Conservation (phyloP, 257 asterid genomes). For the Dorcoceras hygrometricum region DNA sequence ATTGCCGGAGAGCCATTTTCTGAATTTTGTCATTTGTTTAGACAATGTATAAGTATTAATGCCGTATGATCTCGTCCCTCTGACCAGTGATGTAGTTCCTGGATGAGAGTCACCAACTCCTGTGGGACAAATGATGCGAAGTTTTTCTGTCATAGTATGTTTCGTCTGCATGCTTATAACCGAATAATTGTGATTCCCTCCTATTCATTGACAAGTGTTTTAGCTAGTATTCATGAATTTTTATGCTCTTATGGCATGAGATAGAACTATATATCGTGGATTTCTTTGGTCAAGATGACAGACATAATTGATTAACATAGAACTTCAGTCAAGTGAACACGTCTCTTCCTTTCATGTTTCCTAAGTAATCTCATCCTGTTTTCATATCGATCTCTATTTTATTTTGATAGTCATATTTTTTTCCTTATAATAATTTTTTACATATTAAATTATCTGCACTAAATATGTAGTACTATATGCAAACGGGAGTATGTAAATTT, state of each 20-base stretch:
- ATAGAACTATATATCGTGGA: neutral
- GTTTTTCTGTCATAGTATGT: neutral
- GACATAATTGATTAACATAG: constrained; percentile 27
- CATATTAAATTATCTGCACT: constrained; percentile 27
- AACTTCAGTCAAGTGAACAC: constrained; percentile 20
- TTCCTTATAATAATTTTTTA: constrained; percentile 17
- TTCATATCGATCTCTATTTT: too few species aligned
- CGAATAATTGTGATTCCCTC: neutral
- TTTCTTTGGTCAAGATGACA: constrained; percentile 29
- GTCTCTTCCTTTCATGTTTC: neutral
- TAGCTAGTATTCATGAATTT: neutral
- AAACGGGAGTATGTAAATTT: constrained; percentile 84
- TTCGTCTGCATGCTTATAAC: constrained; percentile 14
- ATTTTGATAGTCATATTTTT: constrained; percentile 18
- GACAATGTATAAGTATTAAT: neutral
- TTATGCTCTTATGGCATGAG: neutral
- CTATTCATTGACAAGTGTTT: neutral
- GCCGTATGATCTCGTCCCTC: neutral
- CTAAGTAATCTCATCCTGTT: constrained; percentile 22
- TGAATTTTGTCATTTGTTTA: too few species aligned
- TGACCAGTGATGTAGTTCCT: neutral
- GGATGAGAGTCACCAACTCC: neutral
- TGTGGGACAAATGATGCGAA: too few species aligned
- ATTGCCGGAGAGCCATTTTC: neutral
- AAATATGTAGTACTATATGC: constrained; percentile 76